Evolutionary conservation across 129 eudicot genomes (phyloP).

Genomic region (Artemisia tridentata): DNA sequence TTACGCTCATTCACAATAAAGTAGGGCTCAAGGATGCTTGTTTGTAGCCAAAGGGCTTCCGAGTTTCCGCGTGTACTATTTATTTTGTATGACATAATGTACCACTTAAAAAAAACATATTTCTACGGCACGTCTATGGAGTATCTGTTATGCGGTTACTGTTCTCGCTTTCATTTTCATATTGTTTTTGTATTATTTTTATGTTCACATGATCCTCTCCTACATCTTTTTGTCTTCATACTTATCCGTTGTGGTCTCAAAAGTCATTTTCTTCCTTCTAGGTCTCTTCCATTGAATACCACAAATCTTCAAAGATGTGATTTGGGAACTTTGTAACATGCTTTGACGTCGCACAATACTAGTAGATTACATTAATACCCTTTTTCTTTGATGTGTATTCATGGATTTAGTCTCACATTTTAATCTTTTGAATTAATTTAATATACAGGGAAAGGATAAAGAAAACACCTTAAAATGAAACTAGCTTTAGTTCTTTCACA

Average conservation of each 20-base stretch:
- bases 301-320: slow-evolving; percentile 41
- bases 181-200: background rate
- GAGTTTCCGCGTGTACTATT: background rate
- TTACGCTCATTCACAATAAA: background rate
- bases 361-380: slow-evolving; percentile 32
- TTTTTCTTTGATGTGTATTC: slow-evolving; percentile 17
- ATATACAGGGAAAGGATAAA: slow-evolving; percentile 9
- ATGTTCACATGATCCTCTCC: slow-evolving; percentile 39
- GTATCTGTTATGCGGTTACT: slow-evolving; percentile 12
- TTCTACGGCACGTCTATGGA: slow-evolving; percentile 6
- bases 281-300: slow-evolving; percentile 39
- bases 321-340: slow-evolving; percentile 31
- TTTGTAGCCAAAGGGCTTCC: background rate
- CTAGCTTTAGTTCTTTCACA: slow-evolving; percentile 29
- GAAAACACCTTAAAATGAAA: slow-evolving; percentile 6
- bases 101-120: background rate
- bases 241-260: slow-evolving; percentile 42
- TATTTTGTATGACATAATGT: slow-evolving; percentile 2
- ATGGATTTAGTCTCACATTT: slow-evolving; percentile 16
- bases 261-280: slow-evolving; percentile 37
- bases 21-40: background rate
- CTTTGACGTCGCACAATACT: slow-evolving; percentile 30
- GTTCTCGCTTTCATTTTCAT: background rate
- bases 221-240: slow-evolving; percentile 34
- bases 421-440: slow-evolving; percentile 6